These are phyloP conservation scores for Paraphoma sp. DNA, from an alignment of 2,329 filamentous ascomycete species.

Conservation along the genomic window DNA sequence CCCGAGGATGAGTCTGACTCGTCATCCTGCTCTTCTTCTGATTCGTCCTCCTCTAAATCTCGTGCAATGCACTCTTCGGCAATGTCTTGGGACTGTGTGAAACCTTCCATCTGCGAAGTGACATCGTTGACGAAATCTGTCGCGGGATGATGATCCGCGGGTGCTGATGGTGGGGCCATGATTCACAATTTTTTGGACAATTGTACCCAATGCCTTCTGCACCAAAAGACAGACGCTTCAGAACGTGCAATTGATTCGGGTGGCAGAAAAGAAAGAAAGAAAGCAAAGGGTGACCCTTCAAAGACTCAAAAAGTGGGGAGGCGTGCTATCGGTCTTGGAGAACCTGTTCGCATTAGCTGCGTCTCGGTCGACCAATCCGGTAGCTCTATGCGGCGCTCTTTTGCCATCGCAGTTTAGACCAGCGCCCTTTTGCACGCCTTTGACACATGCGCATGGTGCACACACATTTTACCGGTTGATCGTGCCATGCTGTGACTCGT, in stretches of 20 bases:
- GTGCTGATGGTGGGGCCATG: conserved; percentile 26
- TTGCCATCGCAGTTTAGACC: conserved; percentile 19
- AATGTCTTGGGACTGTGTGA: conserved; percentile 40
- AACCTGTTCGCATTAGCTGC: conserved; percentile 12
- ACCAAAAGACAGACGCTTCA: background rate
- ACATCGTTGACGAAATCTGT: conserved; percentile 30
- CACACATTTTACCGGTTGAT: background rate
- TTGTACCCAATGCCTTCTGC: background rate
- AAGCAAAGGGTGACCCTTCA: conserved; percentile 1
- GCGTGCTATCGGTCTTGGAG: conserved; percentile 12
- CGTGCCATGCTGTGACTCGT: conserved; percentile 11
- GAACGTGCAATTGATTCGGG: background rate
- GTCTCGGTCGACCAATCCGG: conserved; percentile 16
- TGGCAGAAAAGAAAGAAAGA: background rate
- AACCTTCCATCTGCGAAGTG: conserved; percentile 38
- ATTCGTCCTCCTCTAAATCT: conserved; percentile 44
- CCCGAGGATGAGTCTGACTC: conserved; percentile 60
- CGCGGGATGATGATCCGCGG: conserved; percentile 10
- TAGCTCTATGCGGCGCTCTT: conserved; percentile 20
- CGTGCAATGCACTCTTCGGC: conserved; percentile 48
- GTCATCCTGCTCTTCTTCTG: conserved; percentile 61
- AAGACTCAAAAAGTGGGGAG: conserved; percentile 10
- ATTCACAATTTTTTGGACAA: background rate
- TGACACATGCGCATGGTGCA: conserved; percentile 9
- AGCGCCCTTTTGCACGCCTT: conserved; percentile 26